phyloP scores from a whole-genome alignment of 2,329 filamentous ascomycete species.

The Cladophialophora immunda region DNA sequence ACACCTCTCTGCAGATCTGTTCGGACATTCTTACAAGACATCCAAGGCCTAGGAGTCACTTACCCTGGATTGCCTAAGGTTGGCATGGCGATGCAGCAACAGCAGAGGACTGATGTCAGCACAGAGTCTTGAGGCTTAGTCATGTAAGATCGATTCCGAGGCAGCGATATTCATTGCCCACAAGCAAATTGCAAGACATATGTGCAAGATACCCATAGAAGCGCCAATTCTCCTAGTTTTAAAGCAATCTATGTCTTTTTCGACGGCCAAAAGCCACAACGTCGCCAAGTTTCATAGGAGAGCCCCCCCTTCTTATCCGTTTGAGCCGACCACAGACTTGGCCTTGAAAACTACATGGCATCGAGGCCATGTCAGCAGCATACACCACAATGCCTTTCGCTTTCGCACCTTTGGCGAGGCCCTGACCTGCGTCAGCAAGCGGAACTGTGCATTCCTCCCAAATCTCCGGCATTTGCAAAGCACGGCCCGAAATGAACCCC shows the following conservation, averaged over 20 bases:
- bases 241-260: neutral
- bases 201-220: neutral
- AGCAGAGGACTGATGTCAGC: neutral
- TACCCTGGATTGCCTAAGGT: neutral
- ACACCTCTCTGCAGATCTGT: constrained; percentile 16
- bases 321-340: neutral
- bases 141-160: neutral
- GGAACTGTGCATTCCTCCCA: neutral
- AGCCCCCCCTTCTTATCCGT: neutral
- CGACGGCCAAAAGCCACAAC: neutral
- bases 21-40: constrained; percentile 12
- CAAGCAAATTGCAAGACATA: neutral
- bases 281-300: neutral
- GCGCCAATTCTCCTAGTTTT: neutral
- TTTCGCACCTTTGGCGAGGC: neutral
- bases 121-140: neutral
- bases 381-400: neutral
- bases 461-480: neutral
- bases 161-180: neutral
- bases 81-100: neutral
- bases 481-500: neutral
- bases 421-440: neutral
- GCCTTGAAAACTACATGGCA: neutral
- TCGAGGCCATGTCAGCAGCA: neutral
- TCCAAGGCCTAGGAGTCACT: neutral